These are phyloP conservation scores for Chrysanthemum seticuspe DNA, from an alignment of 129 eudicot genomes.

Conservation along the genomic window DNA sequence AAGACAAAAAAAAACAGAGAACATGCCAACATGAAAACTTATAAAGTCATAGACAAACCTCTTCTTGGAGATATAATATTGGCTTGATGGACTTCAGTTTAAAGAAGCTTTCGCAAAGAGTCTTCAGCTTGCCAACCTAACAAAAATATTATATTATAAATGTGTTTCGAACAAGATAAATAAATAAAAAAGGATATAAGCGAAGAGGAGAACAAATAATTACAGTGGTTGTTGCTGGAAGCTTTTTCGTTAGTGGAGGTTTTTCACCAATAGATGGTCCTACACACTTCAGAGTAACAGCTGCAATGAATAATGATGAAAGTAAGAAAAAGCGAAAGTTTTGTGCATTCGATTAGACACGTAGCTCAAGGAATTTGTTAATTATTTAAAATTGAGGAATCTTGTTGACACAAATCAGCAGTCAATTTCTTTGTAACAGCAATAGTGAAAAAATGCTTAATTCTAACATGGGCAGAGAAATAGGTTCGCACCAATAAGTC, in stretches of 20 bases:
- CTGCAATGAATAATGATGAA: conserved; percentile 40
- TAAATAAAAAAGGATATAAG: not conserved
- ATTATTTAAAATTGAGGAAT: not conserved
- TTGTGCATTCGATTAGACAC: not conserved
- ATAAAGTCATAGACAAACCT: conserved; percentile 43
- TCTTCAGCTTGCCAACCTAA: conserved; percentile 95
- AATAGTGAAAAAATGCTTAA: not conserved
- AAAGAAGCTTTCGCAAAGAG: conserved; percentile 85
- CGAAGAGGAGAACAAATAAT: conserved; percentile 4
- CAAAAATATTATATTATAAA: not conserved
- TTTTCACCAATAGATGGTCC: conserved; percentile 93
- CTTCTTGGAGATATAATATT: conserved; percentile 80
- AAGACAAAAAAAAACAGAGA: not conserved
- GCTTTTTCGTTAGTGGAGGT: conserved; percentile 69
- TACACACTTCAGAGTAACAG: conserved; percentile 74
- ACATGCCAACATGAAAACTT: not conserved
- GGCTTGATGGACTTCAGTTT: conserved; percentile 70
- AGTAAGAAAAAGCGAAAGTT: not conserved
- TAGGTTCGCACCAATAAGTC: not conserved
- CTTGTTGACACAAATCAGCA: not conserved
- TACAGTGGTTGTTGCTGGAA: conserved; percentile 89
- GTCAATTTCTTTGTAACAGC: not conserved
- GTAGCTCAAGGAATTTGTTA: not conserved
- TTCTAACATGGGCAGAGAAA: not conserved
- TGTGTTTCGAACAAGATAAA: not conserved